phyloP scores from a whole-genome alignment of 345 rosid species.

The Eucalyptus viminalis region DNA sequence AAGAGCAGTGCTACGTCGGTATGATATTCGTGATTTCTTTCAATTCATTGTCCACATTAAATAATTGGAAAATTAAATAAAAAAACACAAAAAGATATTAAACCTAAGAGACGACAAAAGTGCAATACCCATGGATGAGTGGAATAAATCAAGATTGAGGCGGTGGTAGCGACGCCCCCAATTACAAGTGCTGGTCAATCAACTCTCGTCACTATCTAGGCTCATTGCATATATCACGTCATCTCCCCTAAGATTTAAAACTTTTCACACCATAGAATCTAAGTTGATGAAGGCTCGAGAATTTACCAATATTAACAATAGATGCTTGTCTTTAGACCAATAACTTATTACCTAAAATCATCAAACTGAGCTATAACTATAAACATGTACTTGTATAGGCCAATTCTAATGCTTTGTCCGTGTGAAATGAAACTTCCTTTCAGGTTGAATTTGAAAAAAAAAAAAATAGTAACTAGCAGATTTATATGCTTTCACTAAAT shows the following conservation, averaged over 20 bases:
- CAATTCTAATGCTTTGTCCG: background rate
- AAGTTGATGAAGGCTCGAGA: background rate
- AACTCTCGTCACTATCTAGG: too few species aligned
- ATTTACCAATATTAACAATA: background rate
- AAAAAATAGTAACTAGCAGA: background rate
- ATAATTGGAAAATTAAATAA: background rate
- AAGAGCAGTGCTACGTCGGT: background rate
- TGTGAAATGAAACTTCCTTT: background rate
- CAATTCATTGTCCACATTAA: background rate
- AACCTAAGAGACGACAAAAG: background rate
- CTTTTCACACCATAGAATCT: background rate
- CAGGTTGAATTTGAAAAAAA: background rate
- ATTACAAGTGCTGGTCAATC: too few species aligned
- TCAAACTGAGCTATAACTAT: background rate
- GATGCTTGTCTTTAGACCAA: background rate
- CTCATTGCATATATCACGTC: background rate
- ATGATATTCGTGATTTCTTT: background rate
- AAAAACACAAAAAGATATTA: background rate
- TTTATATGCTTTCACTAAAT: background rate
- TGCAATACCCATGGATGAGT: accelerated
- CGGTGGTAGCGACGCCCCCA: too few species aligned
- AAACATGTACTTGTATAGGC: background rate
- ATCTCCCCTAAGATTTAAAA: background rate
- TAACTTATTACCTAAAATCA: background rate
- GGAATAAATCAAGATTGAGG: background rate